Base-by-base conservation (phyloP, 2,329 filamentous ascomycete genomes). In the Elsinoe batatas region DNA sequence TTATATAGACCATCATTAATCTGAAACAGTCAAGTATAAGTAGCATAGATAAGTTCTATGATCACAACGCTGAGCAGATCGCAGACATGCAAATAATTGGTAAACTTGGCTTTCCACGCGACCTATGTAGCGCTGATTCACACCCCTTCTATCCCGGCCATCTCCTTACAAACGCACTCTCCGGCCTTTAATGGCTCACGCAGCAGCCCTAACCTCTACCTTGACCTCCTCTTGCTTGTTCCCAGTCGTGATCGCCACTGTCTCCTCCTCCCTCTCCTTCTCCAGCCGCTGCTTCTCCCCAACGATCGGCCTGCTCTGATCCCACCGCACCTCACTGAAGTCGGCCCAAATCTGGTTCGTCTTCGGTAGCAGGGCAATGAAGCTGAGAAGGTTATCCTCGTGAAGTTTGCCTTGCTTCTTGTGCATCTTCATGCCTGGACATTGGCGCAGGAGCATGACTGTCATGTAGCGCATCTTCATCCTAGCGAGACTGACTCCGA, bases 401-500 rank as follows among this genome's bases (percentile, higher is more conserved):
- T 56, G 36, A 4, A 56, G 42, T 5, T 30, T 10, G 3, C 40
- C 32, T 26, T 51, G 47, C 32, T 51, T 38, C 47, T 51, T 38
- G 17, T 38, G 32, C 18, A 38, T 18, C 36, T 33, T 56, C 15
- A 56, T 10, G 12, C 40, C 53, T 11, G 26, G 38, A 26, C 30
- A 46, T 26, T 46, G 26, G 7, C 53, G 38, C 15, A 56, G 43
- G 40, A 56, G 35, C 53, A 56, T 56, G 13, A 32, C 53, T 4
- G 53, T 46, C 26, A 56, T 35, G 53, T 56, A 56, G 2, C 53
- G 53, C 40, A 56, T 46, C 53, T 56, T 56, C 53, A 56, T 56
- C 53, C 47, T 56, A 4, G 53, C 53, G 18, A 56, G 26, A 17
- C 32, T 44, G 10, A 13, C 17, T 8, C 53, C 53, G 18, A 56